Base-by-base conservation (phyloP, 164 flowering plant species). In the Aristolochia contorta region DNA sequence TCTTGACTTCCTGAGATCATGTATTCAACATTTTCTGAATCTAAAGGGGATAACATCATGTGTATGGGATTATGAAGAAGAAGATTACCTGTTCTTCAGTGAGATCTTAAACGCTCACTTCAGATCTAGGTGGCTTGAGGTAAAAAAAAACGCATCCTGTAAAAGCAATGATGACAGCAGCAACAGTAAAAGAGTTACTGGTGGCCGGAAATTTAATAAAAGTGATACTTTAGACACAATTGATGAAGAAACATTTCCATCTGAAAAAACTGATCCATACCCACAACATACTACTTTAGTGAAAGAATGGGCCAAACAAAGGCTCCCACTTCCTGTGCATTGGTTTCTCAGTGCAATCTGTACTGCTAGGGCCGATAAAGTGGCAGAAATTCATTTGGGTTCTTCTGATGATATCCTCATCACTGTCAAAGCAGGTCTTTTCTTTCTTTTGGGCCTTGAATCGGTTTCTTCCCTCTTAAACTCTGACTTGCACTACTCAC, bases 291-390 rank as follows among this genome's bases (percentile, higher is more conserved):
- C 67, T 65, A 75, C 80, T 65, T 68, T 83, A 74, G 55, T 62
- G 2, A 55, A 66, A 52, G 91, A 87, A 67, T 94, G 99, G 99
- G 82, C 91, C 46, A 75, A 76, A 64, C 96, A 86, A 80, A 84
- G 93, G 72, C 62, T 94, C 62, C 99, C 96, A 24, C 89, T 94
- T 71, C 97, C 97, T n/a, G 33, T 59, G 51, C 85, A 84, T 68
- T 91, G 97, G 96, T 83, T 88, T 71, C 87, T 94, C 51, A 94
- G 97, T 71, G 87, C 99, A 59, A 65, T 94, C 53, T 59, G 91
- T 57, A 77, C 81, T 54, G 57, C 80, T 58, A 65, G 54, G 48
- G 52, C 56, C 55, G 54, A 56, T 41, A 74, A 60, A 43, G 62
- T 60, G 47, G 57, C 64, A 61, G 20, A 9, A 57, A 54, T 47